Base-by-base conservation (phyloP, 495 filamentous ascomycete species). In the Cairneyella variabilis region DNA sequence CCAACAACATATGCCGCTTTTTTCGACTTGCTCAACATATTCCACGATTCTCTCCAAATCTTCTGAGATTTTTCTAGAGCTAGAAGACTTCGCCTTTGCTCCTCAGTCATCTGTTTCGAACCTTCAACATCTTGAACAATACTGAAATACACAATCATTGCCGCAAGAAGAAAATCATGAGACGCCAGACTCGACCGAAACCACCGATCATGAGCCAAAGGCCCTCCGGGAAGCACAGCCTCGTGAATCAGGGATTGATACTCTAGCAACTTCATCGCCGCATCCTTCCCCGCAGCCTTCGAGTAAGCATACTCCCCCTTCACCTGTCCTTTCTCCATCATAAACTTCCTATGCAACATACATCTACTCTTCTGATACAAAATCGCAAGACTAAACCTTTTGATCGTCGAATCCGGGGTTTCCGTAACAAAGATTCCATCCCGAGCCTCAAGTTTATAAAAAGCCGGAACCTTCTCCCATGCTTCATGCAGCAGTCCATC, bases 361-460 rank as follows among this genome's bases (percentile, higher is more conserved):
- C 82, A 85, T 25, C 86, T 77, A n/a, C 77, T 72, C 60, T 89
- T 90, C 52, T 88, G 79, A 59, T 86, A 90, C 14, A 90, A 67
- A 3, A 90, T 64, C 11, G 84, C 81, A n/a, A 91, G 67, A 1
- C 79, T 83, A 56, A 84, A 85, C 2, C 87, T 78, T 52, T 85
- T 82, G 63, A 88, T 83, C 48, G 90, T 80, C 3, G 83, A 57
- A 5, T 76, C 71, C 3, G 83, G 75, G 2, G 83, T 70, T 55
- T 91, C 86, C 8, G 74, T 71, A 22, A 84, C 67, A n/a, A 73
- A 82, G 48, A 88, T 78, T 9, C 79, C 72, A 22, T 86, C 70
- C 0, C 79, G 73, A 12, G n/a, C n/a, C n/a, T 74, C 76, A 26
- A 85, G 69, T 37, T 71, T 72, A 55, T 90, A 79, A 54, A 82